Evolutionary conservation across 2,329 filamentous ascomycete genomes (phyloP).

Genomic region (Diaporthe australafricana): DNA sequence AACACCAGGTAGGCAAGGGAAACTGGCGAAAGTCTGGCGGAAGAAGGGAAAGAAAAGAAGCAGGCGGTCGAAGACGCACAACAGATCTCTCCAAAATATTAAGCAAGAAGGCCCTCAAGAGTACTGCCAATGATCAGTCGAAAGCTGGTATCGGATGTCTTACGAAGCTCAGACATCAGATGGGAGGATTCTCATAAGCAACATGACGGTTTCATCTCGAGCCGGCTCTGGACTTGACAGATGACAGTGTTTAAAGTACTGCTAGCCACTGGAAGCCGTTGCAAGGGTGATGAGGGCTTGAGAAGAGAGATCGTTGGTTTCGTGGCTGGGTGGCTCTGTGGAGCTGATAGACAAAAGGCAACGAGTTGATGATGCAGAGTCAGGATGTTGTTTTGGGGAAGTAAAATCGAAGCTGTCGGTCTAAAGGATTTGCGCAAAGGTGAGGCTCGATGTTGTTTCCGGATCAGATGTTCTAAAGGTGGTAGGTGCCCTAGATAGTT

Average conservation of each 20-base stretch:
- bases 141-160: too few species aligned
- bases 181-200: neutral
- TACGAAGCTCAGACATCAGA: neutral
- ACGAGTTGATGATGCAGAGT: neutral
- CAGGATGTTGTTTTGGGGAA: too few species aligned
- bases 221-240: neutral
- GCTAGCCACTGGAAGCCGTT: neutral
- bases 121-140: neutral
- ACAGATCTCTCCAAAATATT: neutral
- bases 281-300: neutral
- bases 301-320: neutral
- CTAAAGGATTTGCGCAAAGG: neutral
- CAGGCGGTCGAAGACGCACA: neutral
- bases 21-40: neutral
- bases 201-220: neutral
- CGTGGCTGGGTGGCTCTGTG: too few species aligned
- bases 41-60: neutral
- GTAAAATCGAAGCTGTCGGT: neutral
- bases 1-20: neutral
- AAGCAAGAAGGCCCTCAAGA: neutral
- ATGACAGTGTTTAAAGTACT: neutral
- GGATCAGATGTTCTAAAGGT: neutral
- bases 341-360: neutral
- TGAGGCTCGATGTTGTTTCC: too few species aligned
- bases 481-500: too few species aligned